These are phyloP conservation scores for Colletotrichum filicis DNA, from an alignment of 2,329 filamentous ascomycete genomes.

Conservation along the genomic window DNA sequence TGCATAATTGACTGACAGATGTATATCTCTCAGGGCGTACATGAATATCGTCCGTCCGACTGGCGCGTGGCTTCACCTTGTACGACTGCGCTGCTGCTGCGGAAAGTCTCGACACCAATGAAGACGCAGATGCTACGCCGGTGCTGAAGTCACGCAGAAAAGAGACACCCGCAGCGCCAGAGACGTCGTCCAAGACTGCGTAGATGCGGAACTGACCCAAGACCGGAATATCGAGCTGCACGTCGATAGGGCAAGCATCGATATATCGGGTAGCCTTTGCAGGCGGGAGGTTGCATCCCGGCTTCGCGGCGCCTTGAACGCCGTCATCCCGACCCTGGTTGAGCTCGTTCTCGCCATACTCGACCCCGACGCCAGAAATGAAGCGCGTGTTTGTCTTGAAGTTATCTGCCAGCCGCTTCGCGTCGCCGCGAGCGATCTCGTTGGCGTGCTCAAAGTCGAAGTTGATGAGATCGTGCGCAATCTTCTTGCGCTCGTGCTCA, in stretches of 20 bases:
- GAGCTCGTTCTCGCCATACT: conserved; percentile 63
- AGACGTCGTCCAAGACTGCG: conserved; percentile 72
- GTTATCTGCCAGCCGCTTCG: conserved; percentile 71
- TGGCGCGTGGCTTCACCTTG: conserved; percentile 58
- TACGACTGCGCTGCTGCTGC: conserved; percentile 71
- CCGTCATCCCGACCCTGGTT: conserved; percentile 55
- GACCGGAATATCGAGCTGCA: conserved; percentile 81
- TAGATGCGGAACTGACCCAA: conserved; percentile 82
- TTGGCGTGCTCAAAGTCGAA: conserved; percentile 63
- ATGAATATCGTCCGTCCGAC: conserved; percentile 70
- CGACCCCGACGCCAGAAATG: conserved; percentile 77
- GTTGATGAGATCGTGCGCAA: conserved; percentile 63
- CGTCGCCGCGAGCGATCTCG: conserved; percentile 69
- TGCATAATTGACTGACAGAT: conserved; percentile 65
- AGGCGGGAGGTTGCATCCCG: conserved; percentile 69
- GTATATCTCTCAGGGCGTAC: conserved; percentile 76
- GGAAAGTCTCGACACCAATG: conserved; percentile 69
- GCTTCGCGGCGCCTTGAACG: conserved; percentile 58
- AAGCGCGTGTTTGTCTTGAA: conserved; percentile 77
- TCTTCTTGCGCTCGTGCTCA: conserved; percentile 59
- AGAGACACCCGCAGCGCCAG: conserved; percentile 51
- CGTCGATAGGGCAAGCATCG: conserved; percentile 80
- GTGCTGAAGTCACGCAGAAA: conserved; percentile 71
- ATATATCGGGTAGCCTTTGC: conserved; percentile 78
- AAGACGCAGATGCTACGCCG: conserved; percentile 59